Evolutionary conservation across 2,329 filamentous ascomycete genomes (phyloP).

Genomic region (Claviceps pazoutovae): DNA sequence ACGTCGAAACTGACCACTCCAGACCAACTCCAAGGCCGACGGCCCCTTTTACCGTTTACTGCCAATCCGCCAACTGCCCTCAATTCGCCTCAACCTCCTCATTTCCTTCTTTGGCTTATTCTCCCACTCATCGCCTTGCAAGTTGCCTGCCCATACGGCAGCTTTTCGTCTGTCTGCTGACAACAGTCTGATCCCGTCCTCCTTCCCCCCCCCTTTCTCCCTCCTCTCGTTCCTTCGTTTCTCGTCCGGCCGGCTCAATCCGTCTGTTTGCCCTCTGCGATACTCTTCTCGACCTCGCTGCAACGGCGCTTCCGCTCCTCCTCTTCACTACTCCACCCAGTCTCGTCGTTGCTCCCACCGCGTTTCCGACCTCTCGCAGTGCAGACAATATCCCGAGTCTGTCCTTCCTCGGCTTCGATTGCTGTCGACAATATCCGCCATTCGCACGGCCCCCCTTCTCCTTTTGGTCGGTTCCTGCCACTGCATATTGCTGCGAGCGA

Average conservation of each 20-base stretch:
- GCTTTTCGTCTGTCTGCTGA: not conserved
- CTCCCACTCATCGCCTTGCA: not conserved
- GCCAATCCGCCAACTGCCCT: not conserved
- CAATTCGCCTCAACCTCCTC: not conserved
- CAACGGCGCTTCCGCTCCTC: not conserved
- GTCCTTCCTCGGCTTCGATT: not conserved
- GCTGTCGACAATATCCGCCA: not conserved
- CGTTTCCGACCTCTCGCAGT: not conserved
- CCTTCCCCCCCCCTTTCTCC: not conserved
- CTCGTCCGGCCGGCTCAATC: not conserved
- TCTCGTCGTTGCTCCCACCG: slow-evolving; percentile 2
- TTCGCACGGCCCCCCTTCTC: not conserved
- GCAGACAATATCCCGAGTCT: not conserved
- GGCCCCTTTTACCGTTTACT: not conserved
- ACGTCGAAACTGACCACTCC: not conserved
- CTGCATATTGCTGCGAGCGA: not conserved
- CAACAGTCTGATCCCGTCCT: not conserved
- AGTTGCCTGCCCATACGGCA: not conserved
- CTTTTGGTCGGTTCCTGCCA: not conserved
- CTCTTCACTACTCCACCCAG: not conserved
- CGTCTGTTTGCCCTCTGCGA: not conserved
- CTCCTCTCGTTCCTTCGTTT: not conserved
- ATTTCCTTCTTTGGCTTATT: not conserved
- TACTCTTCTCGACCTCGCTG: slow-evolving; percentile 1
- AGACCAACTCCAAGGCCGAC: not conserved